Evolutionary conservation across 2,329 filamentous ascomycete genomes (phyloP).

Genomic region (Penicillium hesseltinei): DNA sequence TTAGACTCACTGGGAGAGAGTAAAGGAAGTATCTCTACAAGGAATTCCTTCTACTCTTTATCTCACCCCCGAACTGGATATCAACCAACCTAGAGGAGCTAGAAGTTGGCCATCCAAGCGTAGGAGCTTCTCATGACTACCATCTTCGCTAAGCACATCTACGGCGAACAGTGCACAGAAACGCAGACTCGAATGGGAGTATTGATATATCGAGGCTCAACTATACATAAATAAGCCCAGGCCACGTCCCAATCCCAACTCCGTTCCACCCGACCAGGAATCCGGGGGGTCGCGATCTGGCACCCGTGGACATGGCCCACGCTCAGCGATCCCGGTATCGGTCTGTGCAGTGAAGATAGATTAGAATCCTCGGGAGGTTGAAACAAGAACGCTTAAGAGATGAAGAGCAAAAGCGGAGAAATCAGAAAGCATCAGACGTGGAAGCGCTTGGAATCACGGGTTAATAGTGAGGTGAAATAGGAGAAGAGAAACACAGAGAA

Average conservation of each 20-base stretch:
- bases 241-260: not conserved
- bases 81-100: not conserved
- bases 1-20: not conserved
- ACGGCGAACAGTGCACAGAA: not conserved
- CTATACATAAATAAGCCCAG: not conserved
- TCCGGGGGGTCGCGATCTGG: not conserved
- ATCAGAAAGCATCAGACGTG: conserved; percentile 8
- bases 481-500: not conserved
- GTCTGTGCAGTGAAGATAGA: not conserved
- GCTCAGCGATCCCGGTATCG: not conserved
- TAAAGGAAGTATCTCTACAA: too few species aligned
- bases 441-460: conserved; percentile 8
- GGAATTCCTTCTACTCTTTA: not conserved
- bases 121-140: not conserved
- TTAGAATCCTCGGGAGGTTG: not conserved
- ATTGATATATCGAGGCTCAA: conserved; percentile 2
- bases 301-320: not conserved
- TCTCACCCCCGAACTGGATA: not conserved
- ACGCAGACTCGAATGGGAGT: not conserved
- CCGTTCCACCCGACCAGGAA: not conserved
- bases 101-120: not conserved
- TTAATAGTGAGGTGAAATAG: not conserved
- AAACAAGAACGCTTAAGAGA: not conserved
- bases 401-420: not conserved
- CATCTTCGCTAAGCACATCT: not conserved